Conservation (phyloP, 768 basidiomycete species). For the Boletellus ananas region DNA sequence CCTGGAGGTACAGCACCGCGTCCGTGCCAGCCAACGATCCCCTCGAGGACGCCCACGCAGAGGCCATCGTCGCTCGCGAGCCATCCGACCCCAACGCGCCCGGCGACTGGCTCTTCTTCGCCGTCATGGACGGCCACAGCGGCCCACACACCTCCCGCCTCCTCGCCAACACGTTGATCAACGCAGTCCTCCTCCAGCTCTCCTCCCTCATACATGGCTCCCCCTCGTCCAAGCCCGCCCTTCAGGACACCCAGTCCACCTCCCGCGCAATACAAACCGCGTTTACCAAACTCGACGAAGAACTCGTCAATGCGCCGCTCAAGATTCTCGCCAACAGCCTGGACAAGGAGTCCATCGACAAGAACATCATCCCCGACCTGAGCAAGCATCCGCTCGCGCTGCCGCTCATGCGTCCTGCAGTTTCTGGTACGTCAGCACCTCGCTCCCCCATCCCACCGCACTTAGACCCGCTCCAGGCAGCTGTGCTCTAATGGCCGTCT, state of each 20-base stretch:
- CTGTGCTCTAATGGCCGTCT: slow-evolving; percentile 83
- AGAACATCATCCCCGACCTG: slow-evolving; percentile 56
- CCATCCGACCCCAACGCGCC: slow-evolving; percentile 52
- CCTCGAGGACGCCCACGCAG: slow-evolving; percentile 84
- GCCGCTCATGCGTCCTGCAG: slow-evolving; percentile 74
- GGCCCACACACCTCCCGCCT: slow-evolving; percentile 82
- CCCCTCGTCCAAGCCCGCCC: slow-evolving; percentile 32
- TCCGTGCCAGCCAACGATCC: slow-evolving; percentile 82
- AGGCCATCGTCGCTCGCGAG: slow-evolving; percentile 63
- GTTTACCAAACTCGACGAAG: slow-evolving; percentile 79
- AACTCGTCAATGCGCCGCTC: slow-evolving; percentile 76
- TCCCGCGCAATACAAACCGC: slow-evolving; percentile 69
- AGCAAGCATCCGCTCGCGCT: slow-evolving; percentile 68
- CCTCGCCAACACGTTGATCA: slow-evolving; percentile 80
- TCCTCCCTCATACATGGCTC: slow-evolving; percentile 43
- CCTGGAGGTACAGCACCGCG: slow-evolving; percentile 78
- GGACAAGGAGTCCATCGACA: slow-evolving; percentile 47
- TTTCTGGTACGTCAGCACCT: slow-evolving; percentile 52
- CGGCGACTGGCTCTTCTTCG: slow-evolving; percentile 78
- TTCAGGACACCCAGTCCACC: slow-evolving; percentile 49
- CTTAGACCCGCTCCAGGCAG: slow-evolving; percentile 52
- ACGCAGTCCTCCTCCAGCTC: slow-evolving; percentile 77
- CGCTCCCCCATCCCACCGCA: not conserved
- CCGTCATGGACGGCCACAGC: slow-evolving; percentile 89
- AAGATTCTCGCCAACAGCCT: slow-evolving; percentile 61